These are phyloP conservation scores for Penium margaritaceum DNA, from an alignment of 139 green algal species.

Conservation along the genomic window DNA sequence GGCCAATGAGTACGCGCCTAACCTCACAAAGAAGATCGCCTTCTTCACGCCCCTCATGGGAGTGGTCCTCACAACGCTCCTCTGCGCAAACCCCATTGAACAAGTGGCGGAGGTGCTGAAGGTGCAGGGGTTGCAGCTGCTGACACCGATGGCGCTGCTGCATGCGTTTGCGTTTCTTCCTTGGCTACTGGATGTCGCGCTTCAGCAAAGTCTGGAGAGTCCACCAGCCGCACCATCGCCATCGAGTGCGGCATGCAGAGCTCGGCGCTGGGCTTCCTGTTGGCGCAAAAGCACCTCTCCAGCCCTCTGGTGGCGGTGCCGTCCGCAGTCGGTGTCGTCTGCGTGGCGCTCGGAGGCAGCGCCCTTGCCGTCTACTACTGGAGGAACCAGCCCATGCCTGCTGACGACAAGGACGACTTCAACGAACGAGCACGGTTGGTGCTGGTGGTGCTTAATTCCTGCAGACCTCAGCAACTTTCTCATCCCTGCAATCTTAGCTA, in stretches of 20 bases:
- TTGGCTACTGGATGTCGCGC: slow-evolving; percentile 64
- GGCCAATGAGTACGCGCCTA: slow-evolving; percentile 13
- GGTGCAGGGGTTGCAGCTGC: slow-evolving; percentile 45
- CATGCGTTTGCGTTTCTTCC: slow-evolving; percentile 57
- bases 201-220: slow-evolving; percentile 57
- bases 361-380: not conserved
- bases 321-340: slow-evolving; percentile 54
- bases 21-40: slow-evolving; percentile 19
- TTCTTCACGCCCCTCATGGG: slow-evolving; percentile 55
- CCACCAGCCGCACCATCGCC: slow-evolving; percentile 59
- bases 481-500: too few relatives aligned
- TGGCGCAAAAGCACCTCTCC: slow-evolving; percentile 66
- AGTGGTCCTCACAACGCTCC: slow-evolving; percentile 49
- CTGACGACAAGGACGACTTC: slow-evolving; percentile 8
- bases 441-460: too few relatives aligned
- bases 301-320: slow-evolving; percentile 64
- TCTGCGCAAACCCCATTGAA: slow-evolving; percentile 47
- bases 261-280: slow-evolving; percentile 63
- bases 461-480: too few relatives aligned
- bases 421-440: too few relatives aligned
- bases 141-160: slow-evolving; percentile 55
- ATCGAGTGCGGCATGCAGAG: slow-evolving; percentile 72
- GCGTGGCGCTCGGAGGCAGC: slow-evolving; percentile 49
- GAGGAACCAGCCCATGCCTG: not conserved
- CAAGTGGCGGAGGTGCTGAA: slow-evolving; percentile 36